phyloP scores from a whole-genome alignment of 495 filamentous ascomycete genomes.

The Acidomyces sp. region DNA sequence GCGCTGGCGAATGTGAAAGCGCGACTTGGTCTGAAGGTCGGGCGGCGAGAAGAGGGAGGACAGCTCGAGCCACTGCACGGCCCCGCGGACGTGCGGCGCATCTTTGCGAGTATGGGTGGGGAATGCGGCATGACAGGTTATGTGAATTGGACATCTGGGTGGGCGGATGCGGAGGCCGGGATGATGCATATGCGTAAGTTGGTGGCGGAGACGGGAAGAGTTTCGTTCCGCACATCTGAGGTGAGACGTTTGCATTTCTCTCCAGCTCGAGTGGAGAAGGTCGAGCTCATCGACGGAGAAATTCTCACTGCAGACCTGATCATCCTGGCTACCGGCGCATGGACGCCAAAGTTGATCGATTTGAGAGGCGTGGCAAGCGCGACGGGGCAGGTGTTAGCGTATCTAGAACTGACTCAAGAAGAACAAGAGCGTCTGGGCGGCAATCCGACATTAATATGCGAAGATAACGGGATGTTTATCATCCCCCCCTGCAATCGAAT shows the following conservation, averaged over 20 bases:
- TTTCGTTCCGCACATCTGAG: slow-evolving; percentile 50
- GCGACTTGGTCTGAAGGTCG: slow-evolving; percentile 40
- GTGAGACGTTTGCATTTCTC: slow-evolving; percentile 38
- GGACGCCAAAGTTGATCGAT: slow-evolving; percentile 66
- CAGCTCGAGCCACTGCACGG: slow-evolving; percentile 23
- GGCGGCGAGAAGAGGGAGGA: slow-evolving; percentile 31
- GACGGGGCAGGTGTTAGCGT: slow-evolving; percentile 69
- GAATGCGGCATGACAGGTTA: slow-evolving; percentile 57
- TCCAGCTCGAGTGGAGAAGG: slow-evolving; percentile 35
- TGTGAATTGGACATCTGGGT: slow-evolving; percentile 65
- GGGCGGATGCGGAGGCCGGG: slow-evolving; percentile 66
- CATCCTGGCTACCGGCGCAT: slow-evolving; percentile 74
- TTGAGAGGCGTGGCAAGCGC: slow-evolving; percentile 60
- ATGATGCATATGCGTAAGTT: slow-evolving; percentile 47
- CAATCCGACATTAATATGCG: slow-evolving; percentile 66
- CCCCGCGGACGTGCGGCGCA: slow-evolving; percentile 37
- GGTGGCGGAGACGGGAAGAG: slow-evolving; percentile 44
- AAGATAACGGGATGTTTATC: slow-evolving; percentile 68
- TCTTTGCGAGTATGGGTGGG: slow-evolving; percentile 33
- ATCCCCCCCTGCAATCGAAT: slow-evolving; percentile 59
- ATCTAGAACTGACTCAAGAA: slow-evolving; percentile 52
- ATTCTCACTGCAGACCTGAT: slow-evolving; percentile 55
- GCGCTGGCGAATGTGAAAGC: slow-evolving; percentile 52
- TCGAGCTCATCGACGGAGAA: slow-evolving; percentile 38
- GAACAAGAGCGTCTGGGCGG: slow-evolving; percentile 51